Base-by-base conservation (phyloP, 1,284 basidiomycete genomes). In the Ganoderma lingzhi region DNA sequence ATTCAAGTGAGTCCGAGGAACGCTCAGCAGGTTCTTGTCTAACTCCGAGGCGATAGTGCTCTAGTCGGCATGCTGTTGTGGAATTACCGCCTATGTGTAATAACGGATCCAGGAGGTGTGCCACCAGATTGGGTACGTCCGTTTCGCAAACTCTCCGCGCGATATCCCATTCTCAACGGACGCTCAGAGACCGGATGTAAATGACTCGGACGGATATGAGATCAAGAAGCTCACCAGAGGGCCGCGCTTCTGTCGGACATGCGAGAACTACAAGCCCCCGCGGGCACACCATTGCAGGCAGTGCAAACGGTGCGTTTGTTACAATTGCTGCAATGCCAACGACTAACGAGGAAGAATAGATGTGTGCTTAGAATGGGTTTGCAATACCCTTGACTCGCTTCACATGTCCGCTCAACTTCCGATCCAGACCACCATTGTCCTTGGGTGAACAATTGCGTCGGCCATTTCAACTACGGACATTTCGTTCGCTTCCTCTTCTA, bases 401-500 rank as follows among this genome's bases (percentile, higher is more conserved):
- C 5, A 44, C 3, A 12, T 6, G 10, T 0, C 14, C 41, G 1
- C 15, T 45, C 8, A 35, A 35, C 14, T 17, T 9, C 53, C 9
- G 6, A n/a, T 37, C 39, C 72, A 94, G 93, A 96, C 82, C 96
- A 98, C 76, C 96, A 97, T 76, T 97, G 96, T 78, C 93, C 93
- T 30, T 96, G 93, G 94, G 91, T 94, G 66, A 94, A 95, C 77
- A 95, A 95, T 78, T 96, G 96, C 78, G 92, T 98, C 72, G 96
- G 96, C 0, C 92, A 95, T 80, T 88, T 86, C 82, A 98, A 97
- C 80, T 92, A 97, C 72, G 93, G 92, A 0, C 90, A 97, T 81
- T 99, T 99, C 78, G 84, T 98, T 66, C 93, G 96, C 28, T 98
- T 98, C 82, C 87, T 98, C 2, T 92, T 96, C 80, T 96, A 87